Evolutionary conservation across 2,329 filamentous ascomycete genomes (phyloP).

Genomic region (Ustulina deusta): DNA sequence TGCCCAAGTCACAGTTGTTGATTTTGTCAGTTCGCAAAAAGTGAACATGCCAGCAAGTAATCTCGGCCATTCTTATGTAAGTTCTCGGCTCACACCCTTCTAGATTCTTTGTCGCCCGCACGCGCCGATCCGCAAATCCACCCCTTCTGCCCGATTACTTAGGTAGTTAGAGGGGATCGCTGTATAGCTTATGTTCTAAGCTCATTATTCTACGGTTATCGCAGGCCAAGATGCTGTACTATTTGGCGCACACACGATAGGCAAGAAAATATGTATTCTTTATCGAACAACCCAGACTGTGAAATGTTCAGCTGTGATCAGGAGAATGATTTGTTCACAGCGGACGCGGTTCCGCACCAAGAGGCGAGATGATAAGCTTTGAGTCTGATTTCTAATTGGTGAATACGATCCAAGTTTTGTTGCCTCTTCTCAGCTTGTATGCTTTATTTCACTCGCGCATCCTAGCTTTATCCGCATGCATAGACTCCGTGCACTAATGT

Average conservation of each 20-base stretch:
- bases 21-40: not conserved
- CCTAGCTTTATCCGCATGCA: conserved; percentile 10
- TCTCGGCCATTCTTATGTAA: not conserved
- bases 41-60: not conserved
- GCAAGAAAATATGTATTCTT: not conserved
- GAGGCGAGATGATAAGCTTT: not conserved
- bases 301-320: not conserved
- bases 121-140: conserved; percentile 5
- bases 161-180: not conserved
- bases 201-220: not conserved
- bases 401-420: not conserved
- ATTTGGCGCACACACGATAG: not conserved
- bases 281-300: not conserved
- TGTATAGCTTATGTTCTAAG: conserved; percentile 6
- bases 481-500: not conserved
- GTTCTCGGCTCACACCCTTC: not conserved
- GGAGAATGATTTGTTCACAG: not conserved
- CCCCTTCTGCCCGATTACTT: not conserved
- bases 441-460: not conserved
- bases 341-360: not conserved
- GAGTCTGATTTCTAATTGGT: not conserved
- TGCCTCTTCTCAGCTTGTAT: not conserved
- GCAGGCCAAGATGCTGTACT: not conserved
- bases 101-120: conserved; percentile 10
- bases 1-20: not conserved